Percentiles rank a stretch among this genome's conserved stretches.
Conservation (phyloP, 352 stramenopile species). For the Phytophthora ramorum region DNA sequence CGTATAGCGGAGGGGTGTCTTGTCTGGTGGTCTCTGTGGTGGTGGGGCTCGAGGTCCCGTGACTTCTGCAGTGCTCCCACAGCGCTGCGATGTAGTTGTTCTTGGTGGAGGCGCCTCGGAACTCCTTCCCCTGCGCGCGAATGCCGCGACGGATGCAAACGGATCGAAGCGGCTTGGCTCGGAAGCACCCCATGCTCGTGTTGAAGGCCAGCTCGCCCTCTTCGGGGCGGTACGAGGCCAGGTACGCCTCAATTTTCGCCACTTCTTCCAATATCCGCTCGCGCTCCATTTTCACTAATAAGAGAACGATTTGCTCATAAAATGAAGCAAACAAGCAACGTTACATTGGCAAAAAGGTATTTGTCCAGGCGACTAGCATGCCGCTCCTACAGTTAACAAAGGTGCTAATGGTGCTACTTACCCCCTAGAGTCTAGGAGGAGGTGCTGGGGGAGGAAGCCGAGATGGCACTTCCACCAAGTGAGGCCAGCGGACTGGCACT, state of each 20-base stretch:
- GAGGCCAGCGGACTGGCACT: conserved; percentile 42
- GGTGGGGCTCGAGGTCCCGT: not conserved
- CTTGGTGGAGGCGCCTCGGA: conserved; percentile 5
- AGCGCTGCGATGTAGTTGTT: conserved; percentile 3
- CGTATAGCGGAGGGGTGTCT: not conserved
- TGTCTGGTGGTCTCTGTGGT: not conserved
- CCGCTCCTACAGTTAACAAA: not conserved
- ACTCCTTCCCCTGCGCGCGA: conserved; percentile 1
- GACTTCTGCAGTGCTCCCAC: conserved; percentile 1
- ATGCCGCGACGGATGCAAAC: conserved; percentile 1
- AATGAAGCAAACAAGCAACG: too few species aligned
- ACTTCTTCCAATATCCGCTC: conserved; percentile 2
- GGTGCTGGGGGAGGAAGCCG: conserved; percentile 17
- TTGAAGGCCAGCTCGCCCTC: not conserved
- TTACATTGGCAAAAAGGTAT: too few species aligned
- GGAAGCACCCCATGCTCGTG: conserved; percentile 2
- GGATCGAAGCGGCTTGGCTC: conserved; percentile 5
- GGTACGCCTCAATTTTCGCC: not conserved
- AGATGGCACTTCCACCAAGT: conserved; percentile 32
- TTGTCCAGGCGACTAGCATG: not conserved
- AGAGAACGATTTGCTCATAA: not conserved
- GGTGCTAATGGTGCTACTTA: not conserved
- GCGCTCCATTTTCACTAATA: not conserved
- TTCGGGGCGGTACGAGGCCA: not conserved
- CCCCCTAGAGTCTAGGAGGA: conserved; percentile 23